Conservation (phyloP, 129 eudicot genomes). For the Lactuca sativa region DNA sequence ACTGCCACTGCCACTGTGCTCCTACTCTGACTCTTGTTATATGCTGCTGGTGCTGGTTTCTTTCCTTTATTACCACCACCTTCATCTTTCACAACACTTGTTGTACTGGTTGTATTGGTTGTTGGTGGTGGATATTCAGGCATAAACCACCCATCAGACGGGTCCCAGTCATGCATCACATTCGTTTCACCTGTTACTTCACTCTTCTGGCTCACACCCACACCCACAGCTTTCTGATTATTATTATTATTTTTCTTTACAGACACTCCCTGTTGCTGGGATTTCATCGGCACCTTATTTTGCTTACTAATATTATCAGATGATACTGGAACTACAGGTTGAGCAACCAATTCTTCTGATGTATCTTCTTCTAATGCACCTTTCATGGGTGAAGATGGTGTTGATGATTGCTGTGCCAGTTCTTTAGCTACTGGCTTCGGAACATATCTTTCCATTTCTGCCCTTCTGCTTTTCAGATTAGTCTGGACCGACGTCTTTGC, state of each 20-base stretch:
- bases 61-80: conserved; percentile 67
- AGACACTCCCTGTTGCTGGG: conserved; percentile 41
- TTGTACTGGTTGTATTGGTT: not conserved
- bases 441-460: conserved; percentile 93
- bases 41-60: conserved; percentile 38
- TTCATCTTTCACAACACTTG: conserved; percentile 45
- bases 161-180: conserved; percentile 34
- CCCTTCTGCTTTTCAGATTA: conserved; percentile 78
- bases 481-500: conserved; percentile 44
- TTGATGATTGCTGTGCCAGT: conserved; percentile 66
- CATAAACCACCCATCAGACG: conserved; percentile 58
- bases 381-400: conserved; percentile 42
- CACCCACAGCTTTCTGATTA: conserved; percentile 21
- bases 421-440: conserved; percentile 89
- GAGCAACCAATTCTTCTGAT: conserved; percentile 26
- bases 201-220: too few species aligned
- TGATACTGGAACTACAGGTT: conserved; percentile 25
- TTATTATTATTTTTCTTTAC: conserved; percentile 31
- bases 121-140: conserved; percentile 31
- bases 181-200: conserved; percentile 24
- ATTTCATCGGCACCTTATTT: conserved; percentile 40
- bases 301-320: conserved; percentile 39
- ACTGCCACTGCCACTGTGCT: conserved; percentile 32
- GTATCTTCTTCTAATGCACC: conserved; percentile 40
- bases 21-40: not conserved